These are phyloP conservation scores for Trypanosoma boissoni DNA, from an alignment of 208 protist species.

Conservation along the genomic window DNA sequence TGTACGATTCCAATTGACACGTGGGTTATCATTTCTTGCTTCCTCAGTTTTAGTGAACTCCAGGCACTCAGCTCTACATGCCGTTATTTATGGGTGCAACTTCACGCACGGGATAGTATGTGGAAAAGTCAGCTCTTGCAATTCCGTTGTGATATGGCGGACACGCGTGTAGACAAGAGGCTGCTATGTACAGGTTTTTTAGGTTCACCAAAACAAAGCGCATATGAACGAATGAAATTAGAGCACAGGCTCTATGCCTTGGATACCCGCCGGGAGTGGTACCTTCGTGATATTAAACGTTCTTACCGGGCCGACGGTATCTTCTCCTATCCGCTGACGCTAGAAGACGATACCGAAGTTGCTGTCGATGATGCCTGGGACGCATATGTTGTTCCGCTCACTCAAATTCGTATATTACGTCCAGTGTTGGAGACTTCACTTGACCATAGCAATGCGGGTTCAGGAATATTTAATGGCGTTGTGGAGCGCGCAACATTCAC, in stretches of 20 bases:
- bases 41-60: slow-evolving; percentile 24
- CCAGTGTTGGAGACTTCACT: background rate
- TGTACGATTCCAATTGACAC: slow-evolving; percentile 9
- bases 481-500: slow-evolving; percentile 3
- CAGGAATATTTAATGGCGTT: background rate
- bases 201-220: slow-evolving; percentile 18
- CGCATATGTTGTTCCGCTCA: slow-evolving; percentile 8
- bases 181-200: slow-evolving; percentile 52
- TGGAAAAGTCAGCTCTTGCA: slow-evolving; percentile 68
- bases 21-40: slow-evolving; percentile 24
- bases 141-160: slow-evolving; percentile 49
- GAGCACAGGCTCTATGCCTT: slow-evolving; percentile 65
- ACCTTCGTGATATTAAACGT: slow-evolving; percentile 49
- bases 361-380: background rate
- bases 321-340: slow-evolving; percentile 19
- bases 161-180: slow-evolving; percentile 40
- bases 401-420: slow-evolving; percentile 17
- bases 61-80: slow-evolving; percentile 45
- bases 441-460: too few relatives aligned
- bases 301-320: slow-evolving; percentile 2
- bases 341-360: slow-evolving; percentile 4
- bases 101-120: slow-evolving; percentile 53
- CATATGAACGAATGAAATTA: slow-evolving; percentile 61
- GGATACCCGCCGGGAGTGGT: slow-evolving; percentile 68
- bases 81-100: slow-evolving; percentile 32